Conservation (phyloP, 2,329 filamentous ascomycete species). For the Hymenoscyphus fraxineus region DNA sequence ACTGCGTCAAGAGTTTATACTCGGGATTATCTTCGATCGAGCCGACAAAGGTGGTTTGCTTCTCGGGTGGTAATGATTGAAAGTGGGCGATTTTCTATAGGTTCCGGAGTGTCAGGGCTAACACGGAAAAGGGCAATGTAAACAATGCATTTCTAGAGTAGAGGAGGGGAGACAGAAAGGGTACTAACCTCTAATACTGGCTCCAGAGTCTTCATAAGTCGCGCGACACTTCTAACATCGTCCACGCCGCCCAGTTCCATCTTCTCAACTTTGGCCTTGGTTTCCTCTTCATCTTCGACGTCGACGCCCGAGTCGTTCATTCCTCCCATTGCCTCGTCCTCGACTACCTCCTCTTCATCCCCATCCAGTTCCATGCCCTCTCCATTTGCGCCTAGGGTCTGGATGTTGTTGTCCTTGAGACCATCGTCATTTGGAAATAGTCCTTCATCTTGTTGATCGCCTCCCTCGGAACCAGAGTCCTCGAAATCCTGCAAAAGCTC, state of each 20-base stretch:
- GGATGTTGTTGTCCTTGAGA: slow-evolving; percentile 32
- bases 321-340: slow-evolving; percentile 55
- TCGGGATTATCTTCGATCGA: slow-evolving; percentile 90
- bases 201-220: slow-evolving; percentile 75
- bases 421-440: slow-evolving; percentile 41
- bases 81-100: slow-evolving; percentile 77
- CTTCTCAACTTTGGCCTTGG: slow-evolving; percentile 77
- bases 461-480: slow-evolving; percentile 75
- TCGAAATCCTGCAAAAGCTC: slow-evolving; percentile 91
- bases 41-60: slow-evolving; percentile 64
- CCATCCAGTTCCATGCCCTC: slow-evolving; percentile 56
- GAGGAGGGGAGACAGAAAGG: slow-evolving; percentile 25
- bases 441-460: slow-evolving; percentile 52
- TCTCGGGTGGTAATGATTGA: slow-evolving; percentile 63
- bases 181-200: slow-evolving; percentile 76
- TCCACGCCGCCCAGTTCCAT: slow-evolving; percentile 70
- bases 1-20: slow-evolving; percentile 82
- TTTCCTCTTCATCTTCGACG: slow-evolving; percentile 60
- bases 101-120: slow-evolving; percentile 64
- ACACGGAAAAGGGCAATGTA: slow-evolving; percentile 57
- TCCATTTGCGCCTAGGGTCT: slow-evolving; percentile 37
- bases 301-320: slow-evolving; percentile 42
- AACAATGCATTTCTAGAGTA: slow-evolving; percentile 45
- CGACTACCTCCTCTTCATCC: slow-evolving; percentile 55
- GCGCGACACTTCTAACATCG: slow-evolving; percentile 76